Conservation (phyloP, 495 filamentous ascomycete genomes). For the Penicillium lividum region DNA sequence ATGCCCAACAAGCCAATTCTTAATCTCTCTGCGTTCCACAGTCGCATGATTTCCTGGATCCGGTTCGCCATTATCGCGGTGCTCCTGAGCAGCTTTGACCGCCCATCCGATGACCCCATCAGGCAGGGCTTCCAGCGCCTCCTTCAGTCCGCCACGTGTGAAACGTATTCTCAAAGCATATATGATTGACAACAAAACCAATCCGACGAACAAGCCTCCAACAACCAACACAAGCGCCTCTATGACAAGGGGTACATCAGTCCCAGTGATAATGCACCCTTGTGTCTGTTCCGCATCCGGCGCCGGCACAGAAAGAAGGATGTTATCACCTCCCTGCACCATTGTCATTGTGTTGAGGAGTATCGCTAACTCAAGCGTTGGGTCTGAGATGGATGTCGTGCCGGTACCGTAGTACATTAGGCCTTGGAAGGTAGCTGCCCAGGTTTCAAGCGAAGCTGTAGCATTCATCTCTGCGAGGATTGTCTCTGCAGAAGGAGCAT, state of each 20-base stretch:
- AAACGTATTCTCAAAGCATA: neutral
- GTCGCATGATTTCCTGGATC: neutral
- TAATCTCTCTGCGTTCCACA: neutral
- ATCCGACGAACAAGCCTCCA: neutral
- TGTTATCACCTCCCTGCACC: neutral
- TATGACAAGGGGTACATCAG: neutral
- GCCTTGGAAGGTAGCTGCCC: neutral
- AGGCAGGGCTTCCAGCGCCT: neutral
- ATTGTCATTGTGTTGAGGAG: neutral
- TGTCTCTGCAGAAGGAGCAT: neutral
- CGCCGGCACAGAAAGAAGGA: neutral
- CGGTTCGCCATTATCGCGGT: neutral
- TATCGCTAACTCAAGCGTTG: neutral
- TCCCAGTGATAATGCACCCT: neutral
- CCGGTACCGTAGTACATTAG: neutral
- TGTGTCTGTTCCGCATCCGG: neutral
- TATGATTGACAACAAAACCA: neutral
- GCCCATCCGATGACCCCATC: neutral
- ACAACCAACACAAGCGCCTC: neutral
- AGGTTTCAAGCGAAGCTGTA: neutral
- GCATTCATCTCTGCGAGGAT: neutral
- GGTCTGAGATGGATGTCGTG: neutral
- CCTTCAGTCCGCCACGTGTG: neutral
- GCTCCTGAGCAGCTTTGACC: neutral
- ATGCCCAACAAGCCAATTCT: neutral